Conservation (phyloP, 805 yeast genomes). For the Teunomyces stri region DNA sequence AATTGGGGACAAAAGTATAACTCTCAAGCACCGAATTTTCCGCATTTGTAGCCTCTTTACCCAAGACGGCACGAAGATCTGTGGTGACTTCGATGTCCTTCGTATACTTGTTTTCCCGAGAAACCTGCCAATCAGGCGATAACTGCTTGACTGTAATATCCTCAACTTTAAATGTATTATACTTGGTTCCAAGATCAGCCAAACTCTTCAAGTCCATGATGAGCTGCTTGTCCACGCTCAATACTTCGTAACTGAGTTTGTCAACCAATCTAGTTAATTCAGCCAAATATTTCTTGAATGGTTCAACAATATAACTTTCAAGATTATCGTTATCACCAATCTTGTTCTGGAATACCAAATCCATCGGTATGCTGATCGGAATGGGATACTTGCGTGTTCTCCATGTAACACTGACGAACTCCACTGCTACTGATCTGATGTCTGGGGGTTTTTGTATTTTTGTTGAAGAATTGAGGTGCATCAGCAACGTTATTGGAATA, state of each 20-base stretch:
- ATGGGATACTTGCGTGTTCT: slow-evolving; percentile 34
- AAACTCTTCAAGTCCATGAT: slow-evolving; percentile 27
- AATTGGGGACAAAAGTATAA: slow-evolving; percentile 22
- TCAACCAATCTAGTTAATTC: slow-evolving; percentile 15
- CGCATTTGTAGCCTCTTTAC: slow-evolving; percentile 9
- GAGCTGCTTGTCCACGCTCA: slow-evolving; percentile 17
- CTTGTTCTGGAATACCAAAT: slow-evolving; percentile 25
- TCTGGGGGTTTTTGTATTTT: slow-evolving; percentile 19
- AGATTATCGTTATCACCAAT: slow-evolving; percentile 15
- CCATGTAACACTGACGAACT: slow-evolving; percentile 31
- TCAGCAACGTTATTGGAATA: slow-evolving; percentile 1
- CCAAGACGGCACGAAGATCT: slow-evolving; percentile 12
- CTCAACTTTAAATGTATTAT: slow-evolving; percentile 17
- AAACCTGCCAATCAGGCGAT: not conserved
- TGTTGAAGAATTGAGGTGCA: slow-evolving; percentile 12
- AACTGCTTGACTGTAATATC: slow-evolving; percentile 4
- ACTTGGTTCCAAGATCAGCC: slow-evolving; percentile 22
- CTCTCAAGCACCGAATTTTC: slow-evolving; percentile 15
- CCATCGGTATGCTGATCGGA: slow-evolving; percentile 38
- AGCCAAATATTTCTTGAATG: slow-evolving; percentile 18
- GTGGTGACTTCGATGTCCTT: slow-evolving; percentile 6
- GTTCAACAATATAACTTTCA: slow-evolving; percentile 19
- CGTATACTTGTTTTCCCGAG: not conserved
- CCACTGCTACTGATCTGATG: slow-evolving; percentile 21
- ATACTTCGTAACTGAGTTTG: slow-evolving; percentile 15